Evolutionary conservation across 148 eudicot genomes (phyloP), one percentile per base, ranked within the genome.

Genomic region (Fagopyrum esculentum): DNA sequence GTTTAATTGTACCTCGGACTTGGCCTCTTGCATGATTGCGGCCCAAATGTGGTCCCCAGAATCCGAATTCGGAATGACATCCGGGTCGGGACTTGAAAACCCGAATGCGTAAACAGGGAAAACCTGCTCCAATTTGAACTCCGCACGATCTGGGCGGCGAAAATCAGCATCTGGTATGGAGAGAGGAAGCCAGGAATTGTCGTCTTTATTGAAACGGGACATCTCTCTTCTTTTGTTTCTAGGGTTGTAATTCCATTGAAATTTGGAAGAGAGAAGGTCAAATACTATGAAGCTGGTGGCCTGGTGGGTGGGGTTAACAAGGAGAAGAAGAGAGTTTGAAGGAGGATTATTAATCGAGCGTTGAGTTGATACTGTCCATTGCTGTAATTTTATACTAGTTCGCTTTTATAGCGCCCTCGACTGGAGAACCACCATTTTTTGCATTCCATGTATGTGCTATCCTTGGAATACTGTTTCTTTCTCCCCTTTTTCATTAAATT

Each of bases 101-200:
- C 89, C 89, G 71, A 78, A 77, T 15, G 91, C 91, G 63, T 88
- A 85, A 46, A 88, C 86, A 29, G 91, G 91, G 29, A 88, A 88
- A 13, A 85, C 84, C 77, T 80, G 82, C 72, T 87, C 88, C 52
- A 87, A 75, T 71, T 77, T 77, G 26, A 4, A 72, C 78, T 69
- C 80, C 46, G 46, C 3, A 6, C 30, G 63, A 57, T 57, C 63
- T 2, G 29, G 22, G 9, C n/a, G 10, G 29, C 2, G 57, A 52
- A 16, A 13, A 15, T 52, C 63, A 22, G 63, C 30, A 8, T 7
- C 63, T 19, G 30, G 9, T 29, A 17, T 57, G 19, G 63, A 57
- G n/a, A 57, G 63, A 22, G 63, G 63, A 17, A n/a, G 63, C 63
- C 63, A 57, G 9, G 63, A 57, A 57, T 57, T 57, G 30, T 57